Conservation (phyloP, 495 filamentous ascomycete species). For the Astrocystis sublimbata region DNA sequence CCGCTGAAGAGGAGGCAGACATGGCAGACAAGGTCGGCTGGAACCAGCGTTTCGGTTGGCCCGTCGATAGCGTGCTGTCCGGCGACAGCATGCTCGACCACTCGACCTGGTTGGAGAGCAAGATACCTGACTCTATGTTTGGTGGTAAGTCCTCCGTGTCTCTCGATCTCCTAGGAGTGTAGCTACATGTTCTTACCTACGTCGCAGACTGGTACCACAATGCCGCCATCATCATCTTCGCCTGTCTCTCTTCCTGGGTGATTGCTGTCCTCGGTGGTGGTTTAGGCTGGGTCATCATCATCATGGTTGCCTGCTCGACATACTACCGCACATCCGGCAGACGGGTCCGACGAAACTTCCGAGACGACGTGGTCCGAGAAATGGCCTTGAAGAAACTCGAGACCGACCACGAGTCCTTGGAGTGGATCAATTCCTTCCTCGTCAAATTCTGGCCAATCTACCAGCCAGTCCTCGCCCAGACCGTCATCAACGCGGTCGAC, state of each 20-base stretch:
- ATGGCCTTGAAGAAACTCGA: constrained; percentile 87
- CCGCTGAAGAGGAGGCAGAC: constrained; percentile 58
- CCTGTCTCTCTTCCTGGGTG: constrained; percentile 87
- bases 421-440: constrained; percentile 99
- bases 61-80: constrained; percentile 49
- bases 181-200: constrained; percentile 21
- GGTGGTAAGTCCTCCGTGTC: constrained; percentile 60
- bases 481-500: constrained; percentile 89
- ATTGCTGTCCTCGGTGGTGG: constrained; percentile 87
- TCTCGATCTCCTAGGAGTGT: neutral
- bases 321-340: constrained; percentile 97
- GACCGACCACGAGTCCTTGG: constrained; percentile 87
- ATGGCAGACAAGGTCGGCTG: constrained; percentile 78
- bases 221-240: constrained; percentile 85
- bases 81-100: constrained; percentile 78
- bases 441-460: constrained; percentile 99
- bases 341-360: constrained; percentile 90
- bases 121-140: constrained; percentile 85
- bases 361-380: constrained; percentile 92
- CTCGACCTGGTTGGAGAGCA: constrained; percentile 80
- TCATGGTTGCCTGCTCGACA: constrained; percentile 89
- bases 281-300: constrained; percentile 85
- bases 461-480: constrained; percentile 86
- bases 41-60: constrained; percentile 79
- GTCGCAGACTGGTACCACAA: constrained; percentile 96